phyloP scores from a whole-genome alignment of 2,329 filamentous ascomycete species.

The Fusarium nygamai region DNA sequence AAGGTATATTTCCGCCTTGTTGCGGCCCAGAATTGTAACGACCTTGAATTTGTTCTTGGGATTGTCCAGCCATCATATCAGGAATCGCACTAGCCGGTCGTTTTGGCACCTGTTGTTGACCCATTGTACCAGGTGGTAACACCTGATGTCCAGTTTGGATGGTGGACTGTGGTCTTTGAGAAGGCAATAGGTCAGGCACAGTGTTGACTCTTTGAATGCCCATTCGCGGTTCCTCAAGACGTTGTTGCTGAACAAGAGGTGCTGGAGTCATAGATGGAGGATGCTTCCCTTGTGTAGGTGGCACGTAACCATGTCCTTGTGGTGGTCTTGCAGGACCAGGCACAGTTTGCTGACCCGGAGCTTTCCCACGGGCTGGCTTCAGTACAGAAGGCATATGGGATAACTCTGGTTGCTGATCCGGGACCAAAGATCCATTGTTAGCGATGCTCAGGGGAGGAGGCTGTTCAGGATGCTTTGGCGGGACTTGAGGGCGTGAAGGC shows the following conservation, averaged over 20 bases:
- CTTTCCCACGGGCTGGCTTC: conserved; percentile 38
- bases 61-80: conserved; percentile 26
- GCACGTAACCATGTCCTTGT: conserved; percentile 33
- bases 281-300: conserved; percentile 37
- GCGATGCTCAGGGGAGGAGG: neutral
- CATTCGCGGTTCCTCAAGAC: conserved; percentile 30
- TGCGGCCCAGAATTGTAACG: conserved; percentile 7
- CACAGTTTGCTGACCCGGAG: conserved; percentile 7
- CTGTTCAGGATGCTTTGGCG: neutral
- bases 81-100: conserved; percentile 38
- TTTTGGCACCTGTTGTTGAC: conserved; percentile 14
- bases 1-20: conserved; percentile 13
- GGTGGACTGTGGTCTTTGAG: conserved; percentile 27
- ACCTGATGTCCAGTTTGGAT: conserved; percentile 13
- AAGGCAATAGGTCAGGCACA: conserved; percentile 34
- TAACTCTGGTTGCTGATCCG: conserved; percentile 15
- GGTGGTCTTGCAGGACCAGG: neutral
- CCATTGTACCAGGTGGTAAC: neutral
- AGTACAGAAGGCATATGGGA: conserved; percentile 37
- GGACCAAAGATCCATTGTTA: neutral
- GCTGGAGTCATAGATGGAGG: conserved; percentile 42
- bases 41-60: neutral
- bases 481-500: conserved; percentile 7
- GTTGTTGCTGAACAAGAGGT: conserved; percentile 28
- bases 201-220: conserved; percentile 38